Base-by-base conservation (phyloP, 2,329 filamentous ascomycete species). In the Biscogniauxia mediterranea region DNA sequence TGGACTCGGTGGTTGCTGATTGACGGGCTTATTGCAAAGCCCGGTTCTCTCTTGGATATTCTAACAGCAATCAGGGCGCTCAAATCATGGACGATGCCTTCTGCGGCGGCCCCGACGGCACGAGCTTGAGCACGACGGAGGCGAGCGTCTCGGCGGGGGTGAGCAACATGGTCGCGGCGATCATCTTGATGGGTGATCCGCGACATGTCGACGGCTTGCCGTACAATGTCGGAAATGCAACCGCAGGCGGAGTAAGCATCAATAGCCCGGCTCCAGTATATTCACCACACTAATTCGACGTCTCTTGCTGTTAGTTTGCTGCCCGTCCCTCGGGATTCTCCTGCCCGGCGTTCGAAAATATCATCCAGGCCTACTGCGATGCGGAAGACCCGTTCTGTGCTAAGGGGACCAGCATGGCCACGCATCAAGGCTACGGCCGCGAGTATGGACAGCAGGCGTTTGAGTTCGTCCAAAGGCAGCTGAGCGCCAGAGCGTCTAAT, bases 71-170 rank as follows among this genome's bases (percentile, higher is more conserved):
- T 5, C 23, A 86, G 81, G 85, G 85, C 51, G 84, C 81, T 42
- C 83, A 89, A 73, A 87, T 88, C 61, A 81, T 85, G 68, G 85
- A 88, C 66, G 82, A 85, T 64, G 84, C 83, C 4, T 74, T 86
- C 60, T 88, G 85, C 68, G 85, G 85, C 17, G 85, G 84, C 20
- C 81, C 81, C 2, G 82, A 83, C 61, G 79, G 80, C 57, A 69
- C 75, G 51, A 80, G 80, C 60, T 73, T 83, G 56, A 80, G 78
- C 55, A 80, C 81, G 6, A 78, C 79, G 0, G 72, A 76, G 9
- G 73, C 74, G n/a, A 74, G 71, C 25, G 65, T 84, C 26, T 75
- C 78, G 8, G 75, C 76, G 3, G 77, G 77, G 3, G 81, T 83
- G 5, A 73, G 81, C 25, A 74, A 73, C 38, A 81, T 80, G 70